Evolutionary conservation across 805 yeast species (phyloP).

Genomic region (Candida insectorum): DNA sequence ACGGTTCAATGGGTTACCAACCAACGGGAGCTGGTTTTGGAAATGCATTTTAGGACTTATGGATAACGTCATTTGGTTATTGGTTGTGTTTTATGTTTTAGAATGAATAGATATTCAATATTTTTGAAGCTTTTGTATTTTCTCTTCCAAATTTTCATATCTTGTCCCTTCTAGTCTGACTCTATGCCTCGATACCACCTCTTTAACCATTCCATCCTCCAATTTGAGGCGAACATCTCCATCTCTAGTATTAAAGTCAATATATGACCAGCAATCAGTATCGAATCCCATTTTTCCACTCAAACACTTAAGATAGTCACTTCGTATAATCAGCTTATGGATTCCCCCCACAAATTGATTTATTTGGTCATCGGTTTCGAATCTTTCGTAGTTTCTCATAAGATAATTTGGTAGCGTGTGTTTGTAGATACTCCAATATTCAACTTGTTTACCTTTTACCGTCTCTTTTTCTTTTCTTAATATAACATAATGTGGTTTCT

Average conservation of each 20-base stretch:
- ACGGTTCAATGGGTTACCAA: slow-evolving; percentile 66
- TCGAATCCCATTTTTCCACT: no score
- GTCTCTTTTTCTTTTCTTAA: slow-evolving; percentile 15
- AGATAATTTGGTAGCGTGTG: slow-evolving; percentile 36
- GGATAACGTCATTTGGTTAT: neutral
- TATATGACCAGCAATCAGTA: no score
- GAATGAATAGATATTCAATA: no score
- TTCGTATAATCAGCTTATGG: neutral
- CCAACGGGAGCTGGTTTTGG: slow-evolving; percentile 74
- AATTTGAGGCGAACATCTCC: no score
- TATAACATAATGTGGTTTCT: slow-evolving; percentile 48
- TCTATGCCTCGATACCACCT: no score
- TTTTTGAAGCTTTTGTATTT: no score
- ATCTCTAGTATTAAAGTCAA: neutral
- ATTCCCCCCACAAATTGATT: slow-evolving; percentile 15
- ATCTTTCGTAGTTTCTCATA: slow-evolving; percentile 11
- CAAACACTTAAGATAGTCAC: neutral
- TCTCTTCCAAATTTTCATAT: no score
- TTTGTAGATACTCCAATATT: slow-evolving; percentile 28
- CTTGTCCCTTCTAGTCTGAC: no score
- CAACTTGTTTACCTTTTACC: neutral
- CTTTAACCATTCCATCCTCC: no score
- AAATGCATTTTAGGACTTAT: slow-evolving; percentile 23
- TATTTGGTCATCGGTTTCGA: slow-evolving; percentile 3
- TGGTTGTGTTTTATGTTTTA: neutral